Percentiles rank a stretch among this genome's conserved stretches.
phyloP scores from a whole-genome alignment of 1,284 basidiomycete genomes.

The Pyrrhoderma noxium region DNA sequence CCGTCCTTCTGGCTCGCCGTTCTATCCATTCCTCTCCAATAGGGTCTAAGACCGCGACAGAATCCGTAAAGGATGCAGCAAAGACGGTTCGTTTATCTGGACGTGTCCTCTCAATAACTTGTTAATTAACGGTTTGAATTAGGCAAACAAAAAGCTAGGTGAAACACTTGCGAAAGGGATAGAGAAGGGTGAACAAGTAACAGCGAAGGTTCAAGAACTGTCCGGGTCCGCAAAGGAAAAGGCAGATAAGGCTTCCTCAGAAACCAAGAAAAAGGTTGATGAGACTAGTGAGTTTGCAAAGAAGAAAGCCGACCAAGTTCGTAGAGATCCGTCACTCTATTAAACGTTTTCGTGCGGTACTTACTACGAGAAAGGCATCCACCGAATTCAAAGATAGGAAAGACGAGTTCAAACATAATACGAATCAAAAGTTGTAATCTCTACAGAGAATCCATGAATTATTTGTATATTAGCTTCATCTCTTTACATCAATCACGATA shows the following conservation, averaged over 20 bases:
- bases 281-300: slow-evolving; percentile 23
- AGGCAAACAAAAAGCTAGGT: slow-evolving; percentile 61
- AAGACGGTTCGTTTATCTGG: slow-evolving; percentile 37
- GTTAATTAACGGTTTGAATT: background rate
- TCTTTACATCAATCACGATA: background rate
- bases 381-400: slow-evolving; percentile 39
- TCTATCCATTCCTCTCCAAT: slow-evolving; percentile 42
- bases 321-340: slow-evolving; percentile 14
- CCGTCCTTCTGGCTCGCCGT: slow-evolving; percentile 24
- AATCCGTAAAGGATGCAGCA: slow-evolving; percentile 56
- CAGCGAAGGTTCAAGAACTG: slow-evolving; percentile 47
- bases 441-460: background rate
- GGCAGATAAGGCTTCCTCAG: slow-evolving; percentile 29
- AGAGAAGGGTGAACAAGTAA: slow-evolving; percentile 53
- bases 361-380: slow-evolving; percentile 30
- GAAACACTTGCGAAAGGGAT: slow-evolving; percentile 54
- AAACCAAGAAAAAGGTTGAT: slow-evolving; percentile 32
- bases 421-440: background rate
- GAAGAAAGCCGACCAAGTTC: slow-evolving; percentile 38
- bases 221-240: slow-evolving; percentile 26
- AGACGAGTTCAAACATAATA: slow-evolving; percentile 30
- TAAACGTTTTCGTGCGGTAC: background rate
- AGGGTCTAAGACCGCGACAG: slow-evolving; percentile 45
- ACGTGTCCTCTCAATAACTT: background rate
- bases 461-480: background rate